Conservation (phyloP, 2,329 filamentous ascomycete genomes). For the Cyphellophora attinorum region DNA sequence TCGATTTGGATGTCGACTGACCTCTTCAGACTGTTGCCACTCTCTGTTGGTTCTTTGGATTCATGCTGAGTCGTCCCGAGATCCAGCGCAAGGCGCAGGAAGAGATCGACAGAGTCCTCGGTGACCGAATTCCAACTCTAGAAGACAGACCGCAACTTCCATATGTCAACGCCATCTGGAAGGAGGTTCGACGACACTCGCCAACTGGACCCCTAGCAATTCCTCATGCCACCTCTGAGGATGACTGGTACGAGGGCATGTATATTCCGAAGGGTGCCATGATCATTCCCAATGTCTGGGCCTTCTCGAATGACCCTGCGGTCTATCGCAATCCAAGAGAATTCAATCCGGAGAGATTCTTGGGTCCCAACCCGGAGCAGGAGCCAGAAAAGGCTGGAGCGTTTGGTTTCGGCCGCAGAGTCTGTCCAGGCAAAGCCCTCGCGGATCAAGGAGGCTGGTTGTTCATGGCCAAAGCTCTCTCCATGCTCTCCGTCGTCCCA, state of each 20-base stretch:
- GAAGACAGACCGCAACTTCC: conserved; percentile 28
- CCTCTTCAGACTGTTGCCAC: too few species aligned
- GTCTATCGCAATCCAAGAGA: conserved; percentile 29
- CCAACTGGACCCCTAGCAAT: conserved; percentile 25
- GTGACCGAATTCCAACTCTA: conserved; percentile 25
- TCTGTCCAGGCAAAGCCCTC: too few species aligned
- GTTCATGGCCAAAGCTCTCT: too few species aligned
- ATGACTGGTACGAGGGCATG: conserved; percentile 39
- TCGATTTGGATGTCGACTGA: too few species aligned
- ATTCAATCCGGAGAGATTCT: conserved; percentile 36
- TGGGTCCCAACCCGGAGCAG: conserved; percentile 26
- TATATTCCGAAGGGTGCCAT: conserved; percentile 39
- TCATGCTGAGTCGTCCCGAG: conserved; percentile 42
- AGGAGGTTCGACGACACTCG: conserved; percentile 28
- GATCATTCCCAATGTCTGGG: conserved; percentile 14
- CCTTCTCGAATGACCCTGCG: conserved; percentile 24
- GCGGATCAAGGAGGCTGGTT: too few species aligned
- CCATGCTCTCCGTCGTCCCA: too few species aligned
- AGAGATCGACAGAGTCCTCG: conserved; percentile 34
- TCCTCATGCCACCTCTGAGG: conserved; percentile 27
- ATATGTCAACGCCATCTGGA: conserved; percentile 29
- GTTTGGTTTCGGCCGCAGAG: too few species aligned
- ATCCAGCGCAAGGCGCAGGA: conserved; percentile 35
- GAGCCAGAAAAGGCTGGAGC: conserved; percentile 27
- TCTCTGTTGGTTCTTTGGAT: conserved; percentile 47